Conservation (phyloP, 352 stramenopile species). For the Globisporangium polare region DNA sequence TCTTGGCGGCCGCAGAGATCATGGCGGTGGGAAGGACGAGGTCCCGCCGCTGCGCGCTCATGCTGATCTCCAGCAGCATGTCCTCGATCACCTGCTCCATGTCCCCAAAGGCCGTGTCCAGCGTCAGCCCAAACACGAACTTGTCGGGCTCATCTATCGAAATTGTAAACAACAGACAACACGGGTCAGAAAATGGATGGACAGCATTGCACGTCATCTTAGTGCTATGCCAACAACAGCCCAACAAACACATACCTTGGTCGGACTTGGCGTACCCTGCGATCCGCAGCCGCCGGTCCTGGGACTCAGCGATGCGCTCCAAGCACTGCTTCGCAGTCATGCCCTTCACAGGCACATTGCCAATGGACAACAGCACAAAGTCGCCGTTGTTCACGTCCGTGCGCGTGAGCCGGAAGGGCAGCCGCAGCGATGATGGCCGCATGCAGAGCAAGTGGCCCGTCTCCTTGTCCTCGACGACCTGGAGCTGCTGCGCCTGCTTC, state of each 20-base stretch:
- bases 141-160: constrained; percentile 14
- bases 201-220: not conserved
- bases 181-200: not conserved
- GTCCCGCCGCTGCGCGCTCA: constrained; percentile 64
- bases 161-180: not conserved
- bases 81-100: constrained; percentile 75
- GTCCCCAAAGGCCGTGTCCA: constrained; percentile 69
- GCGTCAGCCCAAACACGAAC: constrained; percentile 60
- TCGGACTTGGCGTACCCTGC: constrained; percentile 21
- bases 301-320: constrained; percentile 28
- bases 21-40: constrained; percentile 63
- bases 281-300: constrained; percentile 20
- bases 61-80: constrained; percentile 66
- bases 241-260: constrained; percentile 11
- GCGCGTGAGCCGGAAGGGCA: constrained; percentile 54
- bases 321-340: constrained; percentile 31
- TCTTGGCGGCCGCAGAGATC: constrained; percentile 60
- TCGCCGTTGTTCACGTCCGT: constrained; percentile 57
- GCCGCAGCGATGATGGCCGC: constrained; percentile 28
- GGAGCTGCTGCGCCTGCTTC: constrained; percentile 30
- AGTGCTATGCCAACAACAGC: not conserved
- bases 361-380: constrained; percentile 66
- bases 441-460: constrained; percentile 44
- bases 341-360: constrained; percentile 37
- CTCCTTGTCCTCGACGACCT: constrained; percentile 43